These are phyloP conservation scores for Colletotrichum sp. DNA, from an alignment of 2,329 filamentous ascomycete genomes.

Conservation along the genomic window DNA sequence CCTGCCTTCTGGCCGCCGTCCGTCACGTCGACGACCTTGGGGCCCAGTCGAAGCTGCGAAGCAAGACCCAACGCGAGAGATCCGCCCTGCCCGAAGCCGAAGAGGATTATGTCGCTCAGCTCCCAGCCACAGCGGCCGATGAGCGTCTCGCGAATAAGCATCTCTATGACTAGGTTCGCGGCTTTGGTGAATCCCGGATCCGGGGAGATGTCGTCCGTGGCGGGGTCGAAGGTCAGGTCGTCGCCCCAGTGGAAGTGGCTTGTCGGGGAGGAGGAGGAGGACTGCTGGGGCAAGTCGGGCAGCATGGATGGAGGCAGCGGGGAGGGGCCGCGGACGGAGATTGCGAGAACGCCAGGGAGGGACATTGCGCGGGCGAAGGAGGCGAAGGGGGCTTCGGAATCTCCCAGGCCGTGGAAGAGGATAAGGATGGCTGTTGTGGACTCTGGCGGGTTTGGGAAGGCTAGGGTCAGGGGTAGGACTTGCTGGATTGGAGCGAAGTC, in stretches of 20 bases:
- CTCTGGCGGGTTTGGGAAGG: constrained; percentile 59
- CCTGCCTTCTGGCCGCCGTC: constrained; percentile 10
- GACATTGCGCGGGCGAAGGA: constrained; percentile 70
- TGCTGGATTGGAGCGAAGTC: constrained; percentile 53
- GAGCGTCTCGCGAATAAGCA: constrained; percentile 57
- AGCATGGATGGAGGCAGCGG: constrained; percentile 72
- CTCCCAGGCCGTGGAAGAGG: constrained; percentile 85
- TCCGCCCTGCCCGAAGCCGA: constrained; percentile 73
- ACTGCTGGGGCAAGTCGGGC: constrained; percentile 37
- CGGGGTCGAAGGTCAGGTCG: constrained; percentile 59
- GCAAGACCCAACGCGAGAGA: constrained; percentile 64
- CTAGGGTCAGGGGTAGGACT: constrained; percentile 47
- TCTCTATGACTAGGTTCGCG: constrained; percentile 48
- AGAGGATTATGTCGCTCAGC: constrained; percentile 63
- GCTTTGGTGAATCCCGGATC: constrained; percentile 67
- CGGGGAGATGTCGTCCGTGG: constrained; percentile 59
- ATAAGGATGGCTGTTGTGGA: constrained; percentile 77
- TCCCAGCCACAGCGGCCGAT: constrained; percentile 64
- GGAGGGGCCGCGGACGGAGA: constrained; percentile 75
- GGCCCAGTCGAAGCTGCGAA: constrained; percentile 43
- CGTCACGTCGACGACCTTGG: constrained; percentile 39
- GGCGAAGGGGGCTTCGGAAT: constrained; percentile 72
- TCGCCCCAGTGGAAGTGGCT: constrained; percentile 70
- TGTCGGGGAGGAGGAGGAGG: neutral
- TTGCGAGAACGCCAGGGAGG: constrained; percentile 78